Evolutionary conservation across 2,329 filamentous ascomycete species (phyloP).

Genomic region (Cladophialophora carrionii): DNA sequence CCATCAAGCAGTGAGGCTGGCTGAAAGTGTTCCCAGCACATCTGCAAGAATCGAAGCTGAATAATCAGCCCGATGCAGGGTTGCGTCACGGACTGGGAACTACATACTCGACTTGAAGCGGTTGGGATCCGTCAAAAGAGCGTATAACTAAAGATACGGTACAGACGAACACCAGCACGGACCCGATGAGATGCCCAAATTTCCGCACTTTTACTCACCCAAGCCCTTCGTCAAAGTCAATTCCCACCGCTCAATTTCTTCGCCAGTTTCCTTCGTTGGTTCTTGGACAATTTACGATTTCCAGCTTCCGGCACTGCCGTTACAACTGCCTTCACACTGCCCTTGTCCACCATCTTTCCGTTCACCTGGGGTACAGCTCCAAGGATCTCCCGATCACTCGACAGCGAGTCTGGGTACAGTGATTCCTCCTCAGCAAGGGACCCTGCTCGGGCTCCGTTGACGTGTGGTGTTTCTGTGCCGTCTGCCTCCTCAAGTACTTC

Average conservation of each 20-base stretch:
- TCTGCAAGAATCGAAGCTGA: not conserved
- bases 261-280: slow-evolving; percentile 1
- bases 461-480: slow-evolving; percentile 9
- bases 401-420: not conserved
- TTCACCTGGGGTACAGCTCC: not conserved
- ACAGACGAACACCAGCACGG: not conserved
- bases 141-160: not conserved
- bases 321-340: not conserved
- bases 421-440: not conserved
- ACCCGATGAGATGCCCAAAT: not conserved
- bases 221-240: not conserved
- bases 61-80: not conserved
- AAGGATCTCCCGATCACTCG: slow-evolving; percentile 2
- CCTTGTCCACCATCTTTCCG: not conserved
- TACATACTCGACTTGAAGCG: not conserved
- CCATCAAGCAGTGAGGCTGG: not conserved
- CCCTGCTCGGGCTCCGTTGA: not conserved
- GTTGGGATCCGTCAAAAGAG: not conserved
- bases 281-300: slow-evolving; percentile 3
- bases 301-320: not conserved
- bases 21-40: not conserved
- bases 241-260: slow-evolving; percentile 11
- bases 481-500: slow-evolving; percentile 1
- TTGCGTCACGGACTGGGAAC: not conserved
- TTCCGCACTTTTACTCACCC: not conserved